A percentile compares a stretch with the other conserved stretches of the same genome.
These are phyloP conservation scores for Cystofilobasidium bisporidii DNA, from an alignment of 768 basidiomycete species.

Conservation along the genomic window DNA sequence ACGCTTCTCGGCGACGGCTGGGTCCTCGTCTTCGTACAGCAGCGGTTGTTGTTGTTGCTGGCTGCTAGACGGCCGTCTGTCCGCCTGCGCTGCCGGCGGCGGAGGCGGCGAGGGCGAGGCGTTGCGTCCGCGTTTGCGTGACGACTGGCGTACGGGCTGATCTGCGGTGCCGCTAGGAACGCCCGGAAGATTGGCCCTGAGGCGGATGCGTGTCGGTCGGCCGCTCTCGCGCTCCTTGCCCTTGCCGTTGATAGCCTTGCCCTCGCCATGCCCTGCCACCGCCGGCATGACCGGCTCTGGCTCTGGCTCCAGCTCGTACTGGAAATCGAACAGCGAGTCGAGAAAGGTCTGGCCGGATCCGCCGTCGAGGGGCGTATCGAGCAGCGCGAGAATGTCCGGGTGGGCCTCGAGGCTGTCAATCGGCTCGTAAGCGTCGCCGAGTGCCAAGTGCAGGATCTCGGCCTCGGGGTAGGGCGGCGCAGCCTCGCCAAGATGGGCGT, in stretches of 20 bases:
- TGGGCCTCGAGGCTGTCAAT: conserved; percentile 28
- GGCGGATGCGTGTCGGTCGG: background rate
- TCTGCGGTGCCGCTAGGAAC: background rate
- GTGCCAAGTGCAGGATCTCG: background rate
- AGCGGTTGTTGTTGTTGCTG: too few relatives aligned
- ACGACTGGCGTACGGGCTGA: background rate
- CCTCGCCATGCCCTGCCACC: background rate
- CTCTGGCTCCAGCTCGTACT: background rate
- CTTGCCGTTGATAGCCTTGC: too few relatives aligned
- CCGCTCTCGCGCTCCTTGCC: background rate
- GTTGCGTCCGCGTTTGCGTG: background rate
- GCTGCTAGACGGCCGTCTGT: too few relatives aligned
- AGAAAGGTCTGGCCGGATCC: background rate
- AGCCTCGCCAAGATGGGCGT: background rate
- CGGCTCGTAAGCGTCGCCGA: conserved; percentile 18
- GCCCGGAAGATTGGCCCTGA: too few relatives aligned
- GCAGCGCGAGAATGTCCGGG: conserved; percentile 1
- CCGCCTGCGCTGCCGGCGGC: background rate
- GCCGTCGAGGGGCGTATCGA: background rate
- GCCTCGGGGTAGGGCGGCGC: background rate
- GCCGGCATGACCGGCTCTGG: background rate
- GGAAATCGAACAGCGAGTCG: background rate
- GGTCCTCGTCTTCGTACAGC: conserved; percentile 3
- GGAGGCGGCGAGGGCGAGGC: background rate
- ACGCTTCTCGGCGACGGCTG: conserved; percentile 40